Base-by-base conservation (phyloP, 768 basidiomycete genomes). In the Crassisporium funariophilum region DNA sequence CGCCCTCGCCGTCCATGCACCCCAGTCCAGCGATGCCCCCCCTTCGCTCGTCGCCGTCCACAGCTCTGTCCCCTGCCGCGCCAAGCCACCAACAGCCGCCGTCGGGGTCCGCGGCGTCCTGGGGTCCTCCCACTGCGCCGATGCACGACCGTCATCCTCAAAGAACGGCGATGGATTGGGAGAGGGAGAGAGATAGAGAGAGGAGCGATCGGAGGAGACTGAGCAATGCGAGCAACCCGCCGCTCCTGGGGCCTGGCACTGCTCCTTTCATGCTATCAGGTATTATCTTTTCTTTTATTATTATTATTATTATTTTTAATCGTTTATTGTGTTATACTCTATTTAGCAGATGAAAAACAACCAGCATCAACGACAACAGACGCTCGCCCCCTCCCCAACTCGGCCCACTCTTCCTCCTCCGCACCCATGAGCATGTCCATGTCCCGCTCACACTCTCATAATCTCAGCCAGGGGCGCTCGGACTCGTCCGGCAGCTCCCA, bases 241-340 rank as follows among this genome's bases (percentile, higher is more conserved):
- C 47, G 9, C 52, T 57, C 21, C 52, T 54, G 12, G 56, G 56
- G 2, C 56, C 56, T 41, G 56, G 53, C 11, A 50, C 55, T 6
- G 50, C 53, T 40, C 44, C 54, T 37, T 52, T 42, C 15, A 40
- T 52, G 33, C 35, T 47, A 7, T 34, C 44, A 36, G 48, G 50
- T 52, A n/a, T 16, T 45, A 49, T 9, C 44, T 35, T 31, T 17
- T 41, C n/a, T 41, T 40, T 6, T 31, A 20, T 29, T 44, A 24
- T 22, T 53, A 19, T 41, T 12, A 20, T 24, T 20, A 10, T 36
- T 29, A 10, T 19, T 13, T 17, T 31, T 7, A 39, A 40, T 41
- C 41, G 20, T n/a, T 21, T 15, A 25, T 27, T 20, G 23, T 7
- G 16, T 16, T 35, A 35, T 15, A 12, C 38, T 17, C 7, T 22